Evolutionary conservation across 2,329 filamentous ascomycete genomes (phyloP).

Genomic region (Claviceps sp.): DNA sequence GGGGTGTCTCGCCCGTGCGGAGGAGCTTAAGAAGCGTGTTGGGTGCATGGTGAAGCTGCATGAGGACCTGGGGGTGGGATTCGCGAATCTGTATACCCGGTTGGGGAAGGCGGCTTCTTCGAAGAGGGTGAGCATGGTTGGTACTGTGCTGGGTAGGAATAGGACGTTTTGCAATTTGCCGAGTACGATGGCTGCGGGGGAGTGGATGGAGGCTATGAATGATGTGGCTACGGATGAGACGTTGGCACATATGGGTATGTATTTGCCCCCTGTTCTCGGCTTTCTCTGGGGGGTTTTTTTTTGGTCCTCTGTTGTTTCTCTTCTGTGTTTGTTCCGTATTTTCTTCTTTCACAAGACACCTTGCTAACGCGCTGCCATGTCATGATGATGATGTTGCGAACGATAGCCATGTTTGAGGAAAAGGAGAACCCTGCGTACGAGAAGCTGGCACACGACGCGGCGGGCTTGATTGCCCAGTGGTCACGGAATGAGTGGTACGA

Average conservation of each 20-base stretch:
- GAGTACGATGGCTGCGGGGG: conserved; percentile 34
- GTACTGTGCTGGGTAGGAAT: conserved; percentile 50
- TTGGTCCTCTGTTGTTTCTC: background rate
- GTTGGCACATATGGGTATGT: conserved; percentile 59
- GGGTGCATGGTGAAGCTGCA: conserved; percentile 52
- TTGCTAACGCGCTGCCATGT: conserved; percentile 5
- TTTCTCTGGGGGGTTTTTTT: background rate
- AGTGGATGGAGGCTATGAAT: conserved; percentile 64
- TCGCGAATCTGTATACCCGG: conserved; percentile 76
- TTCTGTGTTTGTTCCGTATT: background rate
- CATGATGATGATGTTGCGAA: too few relatives aligned
- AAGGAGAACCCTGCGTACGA: conserved; percentile 61
- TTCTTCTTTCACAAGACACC: too few relatives aligned
- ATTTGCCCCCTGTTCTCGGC: background rate
- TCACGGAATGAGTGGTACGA: conserved; percentile 51
- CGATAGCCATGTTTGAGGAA: conserved; percentile 56
- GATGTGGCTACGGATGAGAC: conserved; percentile 69
- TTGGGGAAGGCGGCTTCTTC: conserved; percentile 55
- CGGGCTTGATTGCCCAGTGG: conserved; percentile 53
- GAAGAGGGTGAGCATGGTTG: conserved; percentile 38
- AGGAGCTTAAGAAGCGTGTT: conserved; percentile 67
- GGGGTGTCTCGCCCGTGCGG: conserved; percentile 70
- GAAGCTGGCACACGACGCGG: conserved; percentile 51
- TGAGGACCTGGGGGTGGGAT: conserved; percentile 56
- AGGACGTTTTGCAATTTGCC: conserved; percentile 86